These are phyloP conservation scores for Citrus glauca DNA, from an alignment of 345 rosid species.

Conservation along the genomic window DNA sequence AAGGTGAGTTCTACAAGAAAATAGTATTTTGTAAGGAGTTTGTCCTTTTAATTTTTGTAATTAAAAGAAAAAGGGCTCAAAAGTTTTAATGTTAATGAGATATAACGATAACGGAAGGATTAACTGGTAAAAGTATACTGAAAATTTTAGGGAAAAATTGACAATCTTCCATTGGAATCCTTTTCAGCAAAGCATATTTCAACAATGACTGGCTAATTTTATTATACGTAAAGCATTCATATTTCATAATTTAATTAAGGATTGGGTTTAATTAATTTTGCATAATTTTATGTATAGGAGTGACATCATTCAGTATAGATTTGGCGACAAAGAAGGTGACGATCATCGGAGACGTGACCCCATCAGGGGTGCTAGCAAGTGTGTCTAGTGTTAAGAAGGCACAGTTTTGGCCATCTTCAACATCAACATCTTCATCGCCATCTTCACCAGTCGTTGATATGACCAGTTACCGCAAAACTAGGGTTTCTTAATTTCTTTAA, in stretches of 20 bases:
- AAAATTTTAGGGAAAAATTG: too few relatives aligned
- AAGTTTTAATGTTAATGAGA: too few relatives aligned
- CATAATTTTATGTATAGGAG: constrained; percentile 31
- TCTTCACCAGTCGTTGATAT: constrained; percentile 19
- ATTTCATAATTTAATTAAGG: too few relatives aligned
- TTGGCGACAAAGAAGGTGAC: constrained; percentile 49
- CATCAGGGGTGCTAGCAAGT: constrained; percentile 46
- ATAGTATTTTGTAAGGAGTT: neutral
- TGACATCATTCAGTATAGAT: constrained; percentile 57
- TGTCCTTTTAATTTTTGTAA: too few relatives aligned
- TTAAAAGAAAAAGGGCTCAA: too few relatives aligned
- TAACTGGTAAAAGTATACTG: too few relatives aligned
- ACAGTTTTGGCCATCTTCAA: constrained; percentile 45
- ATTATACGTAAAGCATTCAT: too few relatives aligned
- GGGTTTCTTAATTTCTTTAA: neutral
- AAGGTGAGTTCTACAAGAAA: constrained; percentile 39
- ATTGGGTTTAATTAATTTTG: too few relatives aligned
- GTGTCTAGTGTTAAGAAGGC: constrained; percentile 52
- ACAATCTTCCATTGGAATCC: neutral
- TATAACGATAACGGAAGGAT: too few relatives aligned
- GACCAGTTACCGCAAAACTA: neutral
- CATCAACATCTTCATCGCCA: constrained; percentile 8
- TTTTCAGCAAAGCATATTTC: neutral
- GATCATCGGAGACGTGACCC: constrained; percentile 49
- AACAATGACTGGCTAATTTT: neutral